These are phyloP conservation scores for Lecanicillium sp. DNA, from an alignment of 2,329 filamentous ascomycete genomes.

Conservation along the genomic window DNA sequence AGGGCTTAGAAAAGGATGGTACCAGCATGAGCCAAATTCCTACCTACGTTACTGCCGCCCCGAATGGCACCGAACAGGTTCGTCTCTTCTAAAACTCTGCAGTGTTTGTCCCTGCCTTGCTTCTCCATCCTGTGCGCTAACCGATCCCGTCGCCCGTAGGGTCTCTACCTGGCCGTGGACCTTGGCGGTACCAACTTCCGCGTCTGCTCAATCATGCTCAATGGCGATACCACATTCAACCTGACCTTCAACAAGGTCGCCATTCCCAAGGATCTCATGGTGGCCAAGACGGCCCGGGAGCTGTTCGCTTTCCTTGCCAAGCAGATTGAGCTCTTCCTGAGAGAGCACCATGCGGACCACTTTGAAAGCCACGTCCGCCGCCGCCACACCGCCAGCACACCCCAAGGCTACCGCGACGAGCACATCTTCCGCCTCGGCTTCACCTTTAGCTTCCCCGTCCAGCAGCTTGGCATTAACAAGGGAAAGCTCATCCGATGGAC, in stretches of 20 bases:
- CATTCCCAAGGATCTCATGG: constrained; percentile 86
- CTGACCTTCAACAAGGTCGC: constrained; percentile 88
- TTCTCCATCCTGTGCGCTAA: neutral
- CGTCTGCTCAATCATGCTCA: constrained; percentile 88
- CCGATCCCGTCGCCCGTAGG: constrained; percentile 42
- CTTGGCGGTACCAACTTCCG: constrained; percentile 98
- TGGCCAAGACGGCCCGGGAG: constrained; percentile 74
- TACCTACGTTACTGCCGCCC: constrained; percentile 90
- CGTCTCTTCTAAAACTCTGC: constrained; percentile 12
- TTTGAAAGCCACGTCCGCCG: constrained; percentile 65
- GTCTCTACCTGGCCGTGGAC: constrained; percentile 91
- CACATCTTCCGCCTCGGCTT: constrained; percentile 92
- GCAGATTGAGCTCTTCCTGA: constrained; percentile 84
- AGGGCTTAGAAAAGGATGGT: constrained; percentile 71
- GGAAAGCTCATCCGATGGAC: constrained; percentile 94
- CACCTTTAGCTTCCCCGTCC: constrained; percentile 95
- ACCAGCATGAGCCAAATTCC: constrained; percentile 91
- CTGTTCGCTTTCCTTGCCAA: constrained; percentile 89
- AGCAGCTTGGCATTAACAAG: constrained; percentile 92
- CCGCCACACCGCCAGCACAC: constrained; percentile 51
- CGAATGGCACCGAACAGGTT: constrained; percentile 97
- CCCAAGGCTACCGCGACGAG: constrained; percentile 57
- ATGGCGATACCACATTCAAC: constrained; percentile 92
- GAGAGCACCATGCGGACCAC: constrained; percentile 79
- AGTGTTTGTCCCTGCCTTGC: neutral